Evolutionary conservation across 805 yeast species (phyloP).

Genomic region (Wickerhamomyces alni): DNA sequence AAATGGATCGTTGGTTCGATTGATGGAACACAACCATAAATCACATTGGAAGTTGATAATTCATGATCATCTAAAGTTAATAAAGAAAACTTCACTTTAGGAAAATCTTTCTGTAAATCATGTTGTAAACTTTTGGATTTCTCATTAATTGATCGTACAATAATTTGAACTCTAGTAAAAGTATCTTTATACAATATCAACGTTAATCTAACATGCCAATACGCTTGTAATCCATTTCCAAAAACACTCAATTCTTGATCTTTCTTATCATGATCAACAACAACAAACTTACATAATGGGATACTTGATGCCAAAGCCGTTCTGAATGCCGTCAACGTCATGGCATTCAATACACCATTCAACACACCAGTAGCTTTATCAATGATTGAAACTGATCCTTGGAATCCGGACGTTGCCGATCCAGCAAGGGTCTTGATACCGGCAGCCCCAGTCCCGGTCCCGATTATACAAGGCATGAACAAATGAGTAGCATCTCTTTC

Average conservation of each 20-base stretch:
- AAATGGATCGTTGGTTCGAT: conserved; percentile 39
- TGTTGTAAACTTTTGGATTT: conserved; percentile 19
- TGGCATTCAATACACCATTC: conserved; percentile 50
- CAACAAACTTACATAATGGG: conserved; percentile 34
- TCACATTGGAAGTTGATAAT: conserved; percentile 36
- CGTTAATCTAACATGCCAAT: conserved; percentile 53
- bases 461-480: conserved; percentile 60
- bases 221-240: conserved; percentile 61
- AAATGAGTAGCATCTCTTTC: conserved; percentile 39
- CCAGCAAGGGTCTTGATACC: conserved; percentile 57
- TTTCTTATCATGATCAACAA: conserved; percentile 15
- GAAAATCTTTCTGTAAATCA: conserved; percentile 24
- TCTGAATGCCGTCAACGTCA: conserved; percentile 56
- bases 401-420: conserved; percentile 52
- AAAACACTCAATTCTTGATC: conserved; percentile 32
- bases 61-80: conserved; percentile 18
- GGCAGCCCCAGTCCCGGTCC: conserved; percentile 40
- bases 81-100: conserved; percentile 19
- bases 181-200: conserved; percentile 31
- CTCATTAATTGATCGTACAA: conserved; percentile 40
- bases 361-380: conserved; percentile 46
- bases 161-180: conserved; percentile 36
- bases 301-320: conserved; percentile 55
- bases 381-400: conserved; percentile 47
- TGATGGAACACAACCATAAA: conserved; percentile 59